Evolutionary conservation across 768 basidiomycete species (phyloP), one percentile per base, ranked within the genome.

Genomic region (Favolaschia claudopus): DNA sequence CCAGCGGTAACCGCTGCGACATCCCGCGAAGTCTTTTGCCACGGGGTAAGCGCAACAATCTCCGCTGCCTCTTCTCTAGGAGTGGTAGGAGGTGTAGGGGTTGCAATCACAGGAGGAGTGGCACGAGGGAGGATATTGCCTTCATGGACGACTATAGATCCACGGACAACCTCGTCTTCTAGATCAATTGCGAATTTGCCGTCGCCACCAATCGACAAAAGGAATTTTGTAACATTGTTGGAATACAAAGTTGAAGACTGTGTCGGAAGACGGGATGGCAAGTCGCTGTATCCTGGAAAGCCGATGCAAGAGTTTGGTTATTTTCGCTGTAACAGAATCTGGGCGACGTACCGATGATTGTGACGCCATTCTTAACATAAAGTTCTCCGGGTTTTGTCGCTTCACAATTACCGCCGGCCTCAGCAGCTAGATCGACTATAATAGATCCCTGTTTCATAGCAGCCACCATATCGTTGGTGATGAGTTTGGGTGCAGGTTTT

Each of bases 401-500:
- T 66, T 87, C 89, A 66, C 93, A 95, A 62, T 95, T 95, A 14
- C 93, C 93, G n/a, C 93, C 93, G 40, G 92, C 84, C 75, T 95
- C 93, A 15, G 92, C 89, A 34, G 93, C 93, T 57, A 92, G 71
- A 72, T 95, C 93, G 25, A 95, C 93, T 49, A 95, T 85, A 27
- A 95, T 87, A 5, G 93, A 95, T 24, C 93, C 93, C 76, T 91
- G 92, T 66, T 91, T 94, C 93, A 95, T 94, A n/a, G 87, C 89
- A 36, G 87, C 84, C 14, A 95, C 82, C 90, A 95, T 94, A 78
- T 92, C 89, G 60, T 87, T 80, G 6, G 88, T 91, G 68, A 95
- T 93, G 39, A 95, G 72, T 70, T 88, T 95, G 0, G 93, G 93
- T 2, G 93, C 93, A 9, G 90, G 91, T 79, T 85, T 88, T 12